A percentile compares a stretch with the other conserved stretches of the same genome.
These are phyloP conservation scores for Podospora appendiculata DNA, from an alignment of 495 filamentous ascomycete species.

Conservation along the genomic window DNA sequence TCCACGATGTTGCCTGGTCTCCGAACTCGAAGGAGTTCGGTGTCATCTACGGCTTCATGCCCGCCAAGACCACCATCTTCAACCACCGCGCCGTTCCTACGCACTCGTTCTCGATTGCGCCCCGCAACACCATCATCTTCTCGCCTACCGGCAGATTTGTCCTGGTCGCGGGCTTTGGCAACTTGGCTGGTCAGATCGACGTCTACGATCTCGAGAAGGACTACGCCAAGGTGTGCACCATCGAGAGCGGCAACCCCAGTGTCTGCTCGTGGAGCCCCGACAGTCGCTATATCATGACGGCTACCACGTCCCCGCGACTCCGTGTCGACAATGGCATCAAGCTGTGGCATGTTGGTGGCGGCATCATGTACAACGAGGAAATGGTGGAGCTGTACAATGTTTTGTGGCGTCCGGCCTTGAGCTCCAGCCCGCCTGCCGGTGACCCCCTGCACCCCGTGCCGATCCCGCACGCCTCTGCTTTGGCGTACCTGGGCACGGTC, in stretches of 20 bases:
- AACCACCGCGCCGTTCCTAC: constrained; percentile 72
- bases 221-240: constrained; percentile 82
- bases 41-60: constrained; percentile 96
- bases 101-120: constrained; percentile 75
- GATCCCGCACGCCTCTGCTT: constrained; percentile 73
- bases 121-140: constrained; percentile 91
- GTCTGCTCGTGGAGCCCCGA: constrained; percentile 96
- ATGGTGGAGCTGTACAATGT: constrained; percentile 92
- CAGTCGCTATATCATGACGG: constrained; percentile 88
- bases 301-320: constrained; percentile 88
- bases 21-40: constrained; percentile 95
- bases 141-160: constrained; percentile 91
- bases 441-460: constrained; percentile 74
- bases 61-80: constrained; percentile 95
- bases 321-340: constrained; percentile 95
- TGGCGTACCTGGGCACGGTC: constrained; percentile 71
- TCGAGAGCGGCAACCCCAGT: constrained; percentile 91
- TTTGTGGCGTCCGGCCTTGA: constrained; percentile 72
- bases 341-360: constrained; percentile 88
- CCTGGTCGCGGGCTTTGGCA: constrained; percentile 92
- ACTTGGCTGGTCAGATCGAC: constrained; percentile 94
- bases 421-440: constrained; percentile 49
- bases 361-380: constrained; percentile 89
- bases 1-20: constrained; percentile 97
- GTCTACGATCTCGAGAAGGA: constrained; percentile 92